These are phyloP conservation scores for Trichoderma aggressivum DNA, from an alignment of 2,329 filamentous ascomycete species.

Conservation along the genomic window DNA sequence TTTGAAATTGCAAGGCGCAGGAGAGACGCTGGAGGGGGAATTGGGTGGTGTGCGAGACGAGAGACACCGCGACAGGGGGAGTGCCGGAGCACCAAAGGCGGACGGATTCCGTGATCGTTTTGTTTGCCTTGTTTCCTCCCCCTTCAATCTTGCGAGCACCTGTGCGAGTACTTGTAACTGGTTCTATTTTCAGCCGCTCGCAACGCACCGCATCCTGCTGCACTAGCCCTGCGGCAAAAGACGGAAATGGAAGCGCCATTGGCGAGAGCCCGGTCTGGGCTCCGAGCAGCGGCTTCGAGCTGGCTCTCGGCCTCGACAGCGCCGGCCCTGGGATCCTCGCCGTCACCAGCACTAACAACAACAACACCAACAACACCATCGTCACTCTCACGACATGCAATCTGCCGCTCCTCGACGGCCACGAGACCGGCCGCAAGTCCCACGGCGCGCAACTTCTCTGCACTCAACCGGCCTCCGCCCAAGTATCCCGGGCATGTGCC, in stretches of 20 bases:
- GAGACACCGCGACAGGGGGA: neutral
- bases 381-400: neutral
- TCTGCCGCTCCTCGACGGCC: slow-evolving; percentile 21
- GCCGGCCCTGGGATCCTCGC: neutral
- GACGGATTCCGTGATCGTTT: neutral
- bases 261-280: slow-evolving; percentile 6
- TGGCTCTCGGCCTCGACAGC: neutral
- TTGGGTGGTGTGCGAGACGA: neutral
- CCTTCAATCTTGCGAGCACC: neutral
- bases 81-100: neutral
- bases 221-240: neutral
- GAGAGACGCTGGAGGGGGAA: neutral
- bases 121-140: neutral
- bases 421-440: neutral
- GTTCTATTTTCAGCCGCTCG: neutral
- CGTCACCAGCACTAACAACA: neutral
- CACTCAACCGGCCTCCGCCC: slow-evolving; percentile 77
- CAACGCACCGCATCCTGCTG: slow-evolving; percentile 4
- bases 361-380: neutral
- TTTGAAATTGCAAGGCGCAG: neutral
- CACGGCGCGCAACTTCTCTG: slow-evolving; percentile 59
- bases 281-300: neutral
- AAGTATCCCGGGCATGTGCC: slow-evolving; percentile 93
- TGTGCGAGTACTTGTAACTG: neutral
- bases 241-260: slow-evolving; percentile 15